Percentiles rank a stretch among this genome's conserved stretches.
Conservation (phyloP, 805 yeast genomes). For the Sugiyamaella americana region DNA sequence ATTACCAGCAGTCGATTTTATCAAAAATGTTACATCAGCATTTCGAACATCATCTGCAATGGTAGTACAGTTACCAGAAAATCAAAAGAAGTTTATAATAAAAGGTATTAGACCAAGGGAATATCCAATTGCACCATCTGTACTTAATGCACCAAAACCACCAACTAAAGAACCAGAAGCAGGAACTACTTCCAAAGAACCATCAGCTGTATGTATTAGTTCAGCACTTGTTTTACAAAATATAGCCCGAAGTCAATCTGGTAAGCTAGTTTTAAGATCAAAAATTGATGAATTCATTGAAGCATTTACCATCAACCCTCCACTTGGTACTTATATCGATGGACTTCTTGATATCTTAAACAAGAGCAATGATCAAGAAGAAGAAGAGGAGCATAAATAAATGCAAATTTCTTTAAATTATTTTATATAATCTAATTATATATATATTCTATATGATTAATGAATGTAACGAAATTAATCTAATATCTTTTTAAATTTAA, state of each 20-base stretch:
- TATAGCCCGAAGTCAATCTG: conserved; percentile 28
- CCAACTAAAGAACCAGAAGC: background rate
- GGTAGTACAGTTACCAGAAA: conserved; percentile 66
- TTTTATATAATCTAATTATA: too few relatives aligned
- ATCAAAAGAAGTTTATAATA: conserved; percentile 78
- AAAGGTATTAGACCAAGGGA: conserved; percentile 89
- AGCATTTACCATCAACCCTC: conserved; percentile 23
- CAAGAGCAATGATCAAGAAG: too few relatives aligned
- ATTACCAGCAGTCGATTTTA: conserved; percentile 93
- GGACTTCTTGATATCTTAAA: conserved; percentile 17
- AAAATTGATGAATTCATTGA: conserved; percentile 17
- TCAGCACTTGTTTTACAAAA: conserved; percentile 34
- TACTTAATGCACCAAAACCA: conserved; percentile 14
- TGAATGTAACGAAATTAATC: too few relatives aligned
- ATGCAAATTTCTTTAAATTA: too few relatives aligned
- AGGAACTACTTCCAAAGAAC: conserved; percentile 11
- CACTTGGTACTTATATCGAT: conserved; percentile 23
- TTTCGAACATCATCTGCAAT: conserved; percentile 87
- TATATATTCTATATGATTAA: too few relatives aligned
- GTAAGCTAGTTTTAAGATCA: conserved; percentile 21
- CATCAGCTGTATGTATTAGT: conserved; percentile 30
- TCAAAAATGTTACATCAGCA: conserved; percentile 86
- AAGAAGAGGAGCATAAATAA: background rate
- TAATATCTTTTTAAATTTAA: too few relatives aligned
- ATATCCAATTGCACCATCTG: conserved; percentile 28